Evolutionary conservation across 2,329 filamentous ascomycete species (phyloP).

Genomic region (Teratosphaeria nubilosa): DNA sequence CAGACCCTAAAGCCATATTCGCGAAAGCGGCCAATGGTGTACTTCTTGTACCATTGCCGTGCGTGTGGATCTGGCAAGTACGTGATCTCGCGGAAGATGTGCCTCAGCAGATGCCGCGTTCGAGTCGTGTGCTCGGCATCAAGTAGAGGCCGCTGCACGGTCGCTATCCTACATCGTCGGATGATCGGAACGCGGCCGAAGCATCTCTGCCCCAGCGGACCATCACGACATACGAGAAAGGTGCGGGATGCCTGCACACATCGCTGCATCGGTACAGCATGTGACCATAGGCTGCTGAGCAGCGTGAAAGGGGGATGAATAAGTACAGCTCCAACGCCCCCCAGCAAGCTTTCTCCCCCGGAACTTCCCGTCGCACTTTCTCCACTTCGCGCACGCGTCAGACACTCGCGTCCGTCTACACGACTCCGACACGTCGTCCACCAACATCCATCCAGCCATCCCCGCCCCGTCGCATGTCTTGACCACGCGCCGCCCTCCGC

Average conservation of each 20-base stretch:
- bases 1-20: conserved; percentile 9
- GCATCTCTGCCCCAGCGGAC: background rate
- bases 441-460: background rate
- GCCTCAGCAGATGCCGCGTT: conserved; percentile 41
- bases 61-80: conserved; percentile 52
- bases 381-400: background rate
- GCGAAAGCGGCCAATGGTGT: conserved; percentile 41
- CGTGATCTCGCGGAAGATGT: conserved; percentile 47
- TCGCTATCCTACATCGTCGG: background rate
- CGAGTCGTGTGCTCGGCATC: conserved; percentile 1
- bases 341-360: background rate
- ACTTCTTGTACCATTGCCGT: conserved; percentile 38
- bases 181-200: background rate
- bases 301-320: too few relatives aligned
- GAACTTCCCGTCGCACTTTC: background rate
- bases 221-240: background rate
- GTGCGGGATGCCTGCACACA: background rate
- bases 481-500: background rate
- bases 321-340: background rate
- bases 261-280: background rate
- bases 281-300: background rate
- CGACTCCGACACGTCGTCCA: background rate
- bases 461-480: background rate
- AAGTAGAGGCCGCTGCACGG: background rate
- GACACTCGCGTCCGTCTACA: background rate